Conservation (phyloP, 805 yeast genomes). For the Saturnispora kantuleensis region DNA sequence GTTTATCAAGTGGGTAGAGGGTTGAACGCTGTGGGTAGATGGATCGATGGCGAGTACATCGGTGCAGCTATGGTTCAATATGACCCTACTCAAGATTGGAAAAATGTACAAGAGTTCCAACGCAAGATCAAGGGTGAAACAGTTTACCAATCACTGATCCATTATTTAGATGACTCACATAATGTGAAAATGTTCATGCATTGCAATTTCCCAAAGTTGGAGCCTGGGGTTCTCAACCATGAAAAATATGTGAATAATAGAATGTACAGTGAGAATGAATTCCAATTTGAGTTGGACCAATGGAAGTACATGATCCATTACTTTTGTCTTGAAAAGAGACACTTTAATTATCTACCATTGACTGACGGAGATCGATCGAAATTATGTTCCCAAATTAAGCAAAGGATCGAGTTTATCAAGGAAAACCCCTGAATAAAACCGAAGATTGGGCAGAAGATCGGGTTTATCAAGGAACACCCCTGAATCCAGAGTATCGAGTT, state of each 20-base stretch:
- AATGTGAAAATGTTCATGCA: slow-evolving; percentile 35
- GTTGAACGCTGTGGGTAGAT: slow-evolving; percentile 41
- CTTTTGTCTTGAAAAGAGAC: slow-evolving; percentile 17
- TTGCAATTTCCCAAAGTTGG: slow-evolving; percentile 45
- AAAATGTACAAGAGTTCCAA: slow-evolving; percentile 15
- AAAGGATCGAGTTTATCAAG: not conserved
- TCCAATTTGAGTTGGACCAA: slow-evolving; percentile 51
- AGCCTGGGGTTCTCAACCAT: slow-evolving; percentile 31
- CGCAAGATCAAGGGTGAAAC: slow-evolving; percentile 11
- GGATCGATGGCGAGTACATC: slow-evolving; percentile 27
- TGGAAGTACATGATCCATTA: slow-evolving; percentile 43
- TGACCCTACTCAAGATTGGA: slow-evolving; percentile 37
- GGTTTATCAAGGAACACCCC: too few relatives aligned
- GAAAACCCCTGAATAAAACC: not conserved
- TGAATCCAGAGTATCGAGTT: too few relatives aligned
- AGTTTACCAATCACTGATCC: slow-evolving; percentile 3
- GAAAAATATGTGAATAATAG: slow-evolving; percentile 28
- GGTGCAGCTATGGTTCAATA: slow-evolving; percentile 53
- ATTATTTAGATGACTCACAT: slow-evolving; percentile 19
- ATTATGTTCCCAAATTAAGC: not conserved
- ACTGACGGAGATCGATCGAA: not conserved
- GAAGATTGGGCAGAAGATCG: too few relatives aligned
- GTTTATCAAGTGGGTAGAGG: slow-evolving; percentile 43
- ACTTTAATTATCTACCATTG: slow-evolving; percentile 1
- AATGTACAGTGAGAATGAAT: slow-evolving; percentile 26